Evolutionary conservation across 768 basidiomycete genomes (phyloP), one percentile per base, ranked within the genome.

Genomic region (Leucogyrophana mollusca): DNA sequence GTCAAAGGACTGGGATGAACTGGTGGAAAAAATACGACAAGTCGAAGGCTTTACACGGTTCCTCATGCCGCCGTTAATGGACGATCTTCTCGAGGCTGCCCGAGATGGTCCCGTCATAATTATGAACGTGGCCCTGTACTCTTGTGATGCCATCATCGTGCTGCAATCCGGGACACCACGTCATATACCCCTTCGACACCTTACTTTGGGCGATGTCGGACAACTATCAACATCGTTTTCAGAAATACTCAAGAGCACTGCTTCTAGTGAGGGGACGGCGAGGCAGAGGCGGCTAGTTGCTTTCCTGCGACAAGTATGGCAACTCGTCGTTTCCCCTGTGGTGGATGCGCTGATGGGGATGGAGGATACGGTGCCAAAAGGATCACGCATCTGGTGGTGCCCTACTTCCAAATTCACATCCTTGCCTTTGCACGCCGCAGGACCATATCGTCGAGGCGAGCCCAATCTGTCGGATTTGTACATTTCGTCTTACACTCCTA

Each of bases 391-490:
- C 18, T 43, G 43, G 43, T 43, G 43, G 43, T 43, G 43, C 16
- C 43, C 43, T 1, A 43, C 43, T 20, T 43, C 43, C 2, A 49
- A 32, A 9, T 66, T 74, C 49, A 24, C 66, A 3, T 65, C 64
- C 21, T 49, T 74, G 39, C 73, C 73, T 3, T 56, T 74, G 10
- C 73, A 74, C 18, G 72, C 70, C 2, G 73, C 73, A 25, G 62
- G 66, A 3, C 55, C 56, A 4, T 72, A 70, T 30, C 37, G 41
- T 24, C 42, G 36, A 33, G 43, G 48, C 6, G 35, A 52, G 27
- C n/a, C 21, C 3, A 56, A 57, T 16, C 25, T 68, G 16, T 53
- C 55, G 3, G 56, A 64, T 34, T 4, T 55, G 17, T 66, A 56
- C 35, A 34, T 50, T 20, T 53, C 56, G 13, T 56, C 55, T n/a